A percentile compares a stretch with the other conserved stretches of the same genome.
phyloP scores from a whole-genome alignment of 164 flowering plant genomes.

The Piper betle region DNA sequence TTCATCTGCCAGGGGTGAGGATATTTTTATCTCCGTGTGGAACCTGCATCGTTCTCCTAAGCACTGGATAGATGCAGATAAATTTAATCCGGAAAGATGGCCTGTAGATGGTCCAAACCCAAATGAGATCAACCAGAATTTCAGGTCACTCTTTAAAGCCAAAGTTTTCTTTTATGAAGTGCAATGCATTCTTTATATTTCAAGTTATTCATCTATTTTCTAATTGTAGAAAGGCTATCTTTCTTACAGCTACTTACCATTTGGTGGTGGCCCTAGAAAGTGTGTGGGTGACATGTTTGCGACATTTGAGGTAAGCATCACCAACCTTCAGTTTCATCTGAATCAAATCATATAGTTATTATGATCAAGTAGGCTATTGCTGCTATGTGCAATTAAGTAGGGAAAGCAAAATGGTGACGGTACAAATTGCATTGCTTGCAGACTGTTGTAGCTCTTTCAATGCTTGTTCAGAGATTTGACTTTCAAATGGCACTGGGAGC shows the following conservation, averaged over 20 bases:
- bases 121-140: slow-evolving; percentile 83
- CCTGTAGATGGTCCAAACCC: slow-evolving; percentile 93
- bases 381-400: background rate
- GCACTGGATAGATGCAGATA: slow-evolving; percentile 74
- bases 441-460: slow-evolving; percentile 73
- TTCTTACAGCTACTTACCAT: slow-evolving; percentile 73
- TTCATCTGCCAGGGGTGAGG: slow-evolving; percentile 55
- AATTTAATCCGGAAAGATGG: slow-evolving; percentile 96
- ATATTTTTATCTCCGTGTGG: slow-evolving; percentile 91
- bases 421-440: slow-evolving; percentile 16
- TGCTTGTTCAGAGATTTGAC: slow-evolving; percentile 77
- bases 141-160: slow-evolving; percentile 58
- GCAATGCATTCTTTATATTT: background rate
- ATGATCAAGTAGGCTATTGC: background rate
- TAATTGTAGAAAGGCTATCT: background rate
- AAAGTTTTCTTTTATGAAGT: background rate
- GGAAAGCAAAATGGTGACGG: background rate
- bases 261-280: slow-evolving; percentile 96
- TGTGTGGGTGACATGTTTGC: slow-evolving; percentile 97
- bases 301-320: slow-evolving; percentile 62
- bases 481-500: slow-evolving; percentile 85
- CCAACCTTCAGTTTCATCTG: too few species aligned
- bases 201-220: background rate
- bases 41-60: slow-evolving; percentile 78
- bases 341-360: background rate